Conservation (phyloP, 1,284 basidiomycete species). For the Hymenochaete sp. region DNA sequence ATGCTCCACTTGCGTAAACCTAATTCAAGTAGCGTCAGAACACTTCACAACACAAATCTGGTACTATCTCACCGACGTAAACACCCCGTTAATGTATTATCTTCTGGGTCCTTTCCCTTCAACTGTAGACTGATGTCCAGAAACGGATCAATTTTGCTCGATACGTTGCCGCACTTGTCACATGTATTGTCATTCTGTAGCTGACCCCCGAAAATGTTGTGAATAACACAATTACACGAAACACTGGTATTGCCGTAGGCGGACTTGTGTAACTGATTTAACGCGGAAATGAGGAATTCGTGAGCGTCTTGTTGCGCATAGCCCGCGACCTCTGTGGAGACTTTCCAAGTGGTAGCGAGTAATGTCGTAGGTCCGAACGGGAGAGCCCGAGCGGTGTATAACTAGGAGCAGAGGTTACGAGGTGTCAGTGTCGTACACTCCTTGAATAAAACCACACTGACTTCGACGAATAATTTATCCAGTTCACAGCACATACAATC, state of each 20-base stretch:
- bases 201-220: conserved; percentile 83
- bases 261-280: conserved; percentile 80
- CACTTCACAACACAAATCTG: background rate
- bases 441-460: conserved; percentile 24
- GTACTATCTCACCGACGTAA: conserved; percentile 47
- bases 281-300: conserved; percentile 77
- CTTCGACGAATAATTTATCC: conserved; percentile 86
- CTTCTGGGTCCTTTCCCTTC: conserved; percentile 42
- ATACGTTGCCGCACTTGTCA: conserved; percentile 67
- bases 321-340: conserved; percentile 75
- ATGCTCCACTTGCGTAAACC: conserved; percentile 72
- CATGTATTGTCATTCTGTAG: conserved; percentile 88
- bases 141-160: conserved; percentile 81
- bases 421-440: background rate
- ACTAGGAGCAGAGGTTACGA: conserved; percentile 33
- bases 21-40: conserved; percentile 24
- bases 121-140: conserved; percentile 89
- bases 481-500: conserved; percentile 93
- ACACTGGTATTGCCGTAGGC: conserved; percentile 63
- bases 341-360: conserved; percentile 82
- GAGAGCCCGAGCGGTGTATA: conserved; percentile 59
- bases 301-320: conserved; percentile 94
- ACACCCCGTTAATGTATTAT: conserved; percentile 61
- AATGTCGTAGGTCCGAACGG: conserved; percentile 83
- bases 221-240: conserved; percentile 86